phyloP scores from a whole-genome alignment of 768 basidiomycete species.

The Mycena rosella region DNA sequence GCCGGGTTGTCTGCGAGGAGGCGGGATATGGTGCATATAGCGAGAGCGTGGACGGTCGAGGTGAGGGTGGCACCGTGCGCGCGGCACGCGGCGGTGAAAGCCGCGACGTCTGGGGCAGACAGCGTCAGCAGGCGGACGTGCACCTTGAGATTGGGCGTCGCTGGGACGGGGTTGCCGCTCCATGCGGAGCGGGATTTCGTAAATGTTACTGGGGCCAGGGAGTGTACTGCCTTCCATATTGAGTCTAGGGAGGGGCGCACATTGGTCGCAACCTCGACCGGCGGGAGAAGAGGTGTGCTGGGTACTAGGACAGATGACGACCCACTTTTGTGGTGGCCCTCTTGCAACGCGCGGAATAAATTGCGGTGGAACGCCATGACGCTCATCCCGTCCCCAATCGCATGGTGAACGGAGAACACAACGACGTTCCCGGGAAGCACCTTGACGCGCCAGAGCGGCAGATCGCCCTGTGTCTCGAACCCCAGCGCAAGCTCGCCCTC shows the following conservation, averaged over 20 bases:
- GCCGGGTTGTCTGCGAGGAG: not conserved
- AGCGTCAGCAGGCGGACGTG: conserved; percentile 6
- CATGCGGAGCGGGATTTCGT: conserved; percentile 8
- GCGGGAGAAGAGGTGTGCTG: not conserved
- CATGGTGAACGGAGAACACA: conserved; percentile 14
- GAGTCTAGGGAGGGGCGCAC: conserved; percentile 6
- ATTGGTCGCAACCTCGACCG: conserved; percentile 12
- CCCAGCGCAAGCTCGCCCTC: not conserved
- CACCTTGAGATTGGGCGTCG: not conserved
- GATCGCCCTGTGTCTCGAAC: conserved; percentile 8
- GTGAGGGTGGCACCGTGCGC: conserved; percentile 15
- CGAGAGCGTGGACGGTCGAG: conserved; percentile 5
- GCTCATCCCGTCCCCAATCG: conserved; percentile 11
- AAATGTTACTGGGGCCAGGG: not conserved
- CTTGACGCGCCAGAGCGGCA: conserved; percentile 22
- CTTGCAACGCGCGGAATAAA: conserved; percentile 5
- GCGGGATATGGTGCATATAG: conserved; percentile 1
- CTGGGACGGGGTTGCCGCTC: conserved; percentile 9
- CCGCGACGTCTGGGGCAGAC: not conserved
- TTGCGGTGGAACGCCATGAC: not conserved
- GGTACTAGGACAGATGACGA: conserved; percentile 1
- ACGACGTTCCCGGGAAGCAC: conserved; percentile 5
- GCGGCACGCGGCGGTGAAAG: not conserved
- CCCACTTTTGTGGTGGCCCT: not conserved
- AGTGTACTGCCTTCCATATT: not conserved